Base-by-base conservation (phyloP, 495 filamentous ascomycete species). In the Aspergillus bridgeri region DNA sequence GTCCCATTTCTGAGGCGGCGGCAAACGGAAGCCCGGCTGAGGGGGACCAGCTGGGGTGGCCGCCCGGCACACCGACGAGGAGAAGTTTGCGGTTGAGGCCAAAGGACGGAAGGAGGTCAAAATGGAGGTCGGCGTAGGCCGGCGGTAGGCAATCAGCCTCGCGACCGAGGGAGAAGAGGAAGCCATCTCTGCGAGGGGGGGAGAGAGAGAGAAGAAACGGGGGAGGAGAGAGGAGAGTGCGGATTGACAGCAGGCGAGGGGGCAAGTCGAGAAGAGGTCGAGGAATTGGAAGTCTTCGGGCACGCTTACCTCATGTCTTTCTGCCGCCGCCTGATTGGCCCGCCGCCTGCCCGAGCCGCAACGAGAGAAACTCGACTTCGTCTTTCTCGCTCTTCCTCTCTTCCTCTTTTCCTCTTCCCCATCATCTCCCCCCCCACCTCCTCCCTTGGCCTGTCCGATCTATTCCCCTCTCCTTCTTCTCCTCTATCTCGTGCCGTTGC, bases 1-100 rank as follows among this genome's bases (percentile, higher is more conserved):
- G 52, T 93, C 83, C 85, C 89, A 95, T 68, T 81, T 73, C 69
- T 82, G 81, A 42, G 81, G 83, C 47, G 75, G 77, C 53, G 85
- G 80, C 52, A 91, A 71, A 58, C 92, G 87, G 82, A 94, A 96
- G 60, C 83, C 83, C 62, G 86, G 73, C 25, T 87, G 86, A 64
- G 90, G 90, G 61, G 88, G 86, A 38, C 91, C 92, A 51, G 80
- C 75, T 53, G 90, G 89, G 8, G 86, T 90, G 58, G 90, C 91
- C 70, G 75, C 68, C 61, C 77, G 75, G 58, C 60, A 66, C 59
- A 73, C 68, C 60, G 88, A 89, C 65, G 83, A 84, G 59, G 86
- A 82, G 79, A 88, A 83, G 69, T 79, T 71, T 73, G 81, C 81
- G 70, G 80, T 77, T 50, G 79, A 73, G 62, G 69, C 68, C 66